phyloP scores from a whole-genome alignment of 306 rosid species.

The Psophocarpus tetragonolobus region DNA sequence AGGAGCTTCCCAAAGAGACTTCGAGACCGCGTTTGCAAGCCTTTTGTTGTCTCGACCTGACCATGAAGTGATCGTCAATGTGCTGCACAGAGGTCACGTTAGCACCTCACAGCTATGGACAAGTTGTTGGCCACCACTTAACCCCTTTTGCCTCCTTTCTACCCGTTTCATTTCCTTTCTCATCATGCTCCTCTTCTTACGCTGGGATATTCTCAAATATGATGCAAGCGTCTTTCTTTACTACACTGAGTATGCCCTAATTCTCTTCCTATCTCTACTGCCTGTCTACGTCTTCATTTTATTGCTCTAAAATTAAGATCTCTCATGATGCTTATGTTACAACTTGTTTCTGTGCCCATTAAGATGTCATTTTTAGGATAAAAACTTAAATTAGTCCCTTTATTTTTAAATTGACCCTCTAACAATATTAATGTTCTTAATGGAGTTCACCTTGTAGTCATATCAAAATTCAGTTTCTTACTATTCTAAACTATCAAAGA shows the following conservation, averaged over 20 bases:
- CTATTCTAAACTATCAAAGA: no score
- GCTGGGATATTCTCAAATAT: slow-evolving; percentile 49
- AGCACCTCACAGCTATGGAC: slow-evolving; percentile 62
- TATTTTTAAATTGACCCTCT: no score
- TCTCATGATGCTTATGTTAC: background rate
- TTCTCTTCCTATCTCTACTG: background rate
- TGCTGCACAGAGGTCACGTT: slow-evolving; percentile 45
- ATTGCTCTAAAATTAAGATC: background rate
- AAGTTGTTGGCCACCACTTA: slow-evolving; percentile 71
- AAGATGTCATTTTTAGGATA: background rate
- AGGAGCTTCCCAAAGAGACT: slow-evolving; percentile 37
- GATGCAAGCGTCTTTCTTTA: slow-evolving; percentile 54
- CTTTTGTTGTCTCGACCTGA: slow-evolving; percentile 49
- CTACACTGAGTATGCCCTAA: slow-evolving; percentile 69
- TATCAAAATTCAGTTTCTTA: no score
- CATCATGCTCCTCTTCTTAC: slow-evolving; percentile 44
- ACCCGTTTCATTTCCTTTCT: slow-evolving; percentile 55
- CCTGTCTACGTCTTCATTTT: background rate
- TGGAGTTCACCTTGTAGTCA: no score
- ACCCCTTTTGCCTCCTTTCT: slow-evolving; percentile 58
- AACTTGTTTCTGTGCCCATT: background rate
- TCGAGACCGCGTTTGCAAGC: slow-evolving; percentile 40
- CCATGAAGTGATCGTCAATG: slow-evolving; percentile 21
- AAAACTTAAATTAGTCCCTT: no score
- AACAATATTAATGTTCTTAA: no score